A percentile compares a stretch with the other conserved stretches of the same genome.
Evolutionary conservation across 2,329 filamentous ascomycete genomes (phyloP).

Genomic region (Emmonsiellopsis sp.): DNA sequence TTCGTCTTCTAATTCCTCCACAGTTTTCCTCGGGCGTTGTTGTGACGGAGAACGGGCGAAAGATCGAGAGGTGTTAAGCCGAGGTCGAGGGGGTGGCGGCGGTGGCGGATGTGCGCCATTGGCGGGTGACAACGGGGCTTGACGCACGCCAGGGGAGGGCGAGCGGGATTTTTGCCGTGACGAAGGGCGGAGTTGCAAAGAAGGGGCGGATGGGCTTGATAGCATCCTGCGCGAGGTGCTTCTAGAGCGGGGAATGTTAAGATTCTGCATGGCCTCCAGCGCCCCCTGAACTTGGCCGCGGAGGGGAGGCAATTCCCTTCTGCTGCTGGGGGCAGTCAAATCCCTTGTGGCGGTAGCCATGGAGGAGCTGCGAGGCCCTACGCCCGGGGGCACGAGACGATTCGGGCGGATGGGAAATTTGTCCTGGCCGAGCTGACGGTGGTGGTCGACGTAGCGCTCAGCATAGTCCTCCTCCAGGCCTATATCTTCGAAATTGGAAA

Average conservation of each 20-base stretch:
- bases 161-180: slow-evolving; percentile 7
- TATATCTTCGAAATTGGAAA: slow-evolving; percentile 87
- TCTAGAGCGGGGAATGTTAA: slow-evolving; percentile 17
- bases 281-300: slow-evolving; percentile 21
- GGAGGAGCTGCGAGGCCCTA: not conserved
- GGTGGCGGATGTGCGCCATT: slow-evolving; percentile 20
- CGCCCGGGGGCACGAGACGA: not conserved
- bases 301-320: slow-evolving; percentile 15
- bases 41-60: slow-evolving; percentile 30
- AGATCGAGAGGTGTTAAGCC: slow-evolving; percentile 9
- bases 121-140: slow-evolving; percentile 17
- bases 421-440: not conserved
- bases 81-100: slow-evolving; percentile 11
- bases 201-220: slow-evolving; percentile 12
- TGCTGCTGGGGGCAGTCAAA: slow-evolving; percentile 20
- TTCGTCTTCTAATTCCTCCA: slow-evolving; percentile 42
- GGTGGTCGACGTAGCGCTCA: slow-evolving; percentile 16
- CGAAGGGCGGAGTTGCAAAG: slow-evolving; percentile 15
- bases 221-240: slow-evolving; percentile 9
- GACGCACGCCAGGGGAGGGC: slow-evolving; percentile 16
- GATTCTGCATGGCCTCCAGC: slow-evolving; percentile 16
- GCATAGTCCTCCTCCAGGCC: slow-evolving; percentile 65
- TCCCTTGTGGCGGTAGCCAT: slow-evolving; percentile 26
- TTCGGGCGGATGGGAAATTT: not conserved
- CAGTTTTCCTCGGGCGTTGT: slow-evolving; percentile 37